Base-by-base conservation (phyloP, 768 basidiomycete genomes). In the Sistotremastrum niveocremeum region DNA sequence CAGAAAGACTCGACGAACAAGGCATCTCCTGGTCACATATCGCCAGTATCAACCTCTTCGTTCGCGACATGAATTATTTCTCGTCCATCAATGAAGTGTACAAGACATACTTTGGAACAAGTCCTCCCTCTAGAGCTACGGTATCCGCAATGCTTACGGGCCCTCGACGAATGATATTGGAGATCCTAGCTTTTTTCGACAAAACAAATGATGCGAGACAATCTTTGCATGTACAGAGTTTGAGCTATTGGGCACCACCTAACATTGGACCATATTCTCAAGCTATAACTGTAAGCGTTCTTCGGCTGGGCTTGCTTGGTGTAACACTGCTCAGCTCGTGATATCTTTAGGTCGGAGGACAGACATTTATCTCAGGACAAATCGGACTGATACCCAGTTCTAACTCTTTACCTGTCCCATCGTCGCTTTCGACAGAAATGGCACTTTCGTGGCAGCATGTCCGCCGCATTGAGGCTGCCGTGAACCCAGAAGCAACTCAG, bases 221-320 rank as follows among this genome's bases (percentile, higher is more conserved):
- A 46, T 81, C 87, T 0, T 68, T 98, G 39, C 95, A 99, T 57
- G 95, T 99, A 2, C 95, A 98, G 62, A 74, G 91, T 6, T 57
- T 97, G 51, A 97, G 94, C 61, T 97, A 98, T 57, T 99, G 95
- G 95, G 95, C 93, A 30, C 91, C 95, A 8, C 95, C 95, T 7
- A 99, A 98, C 60, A 98, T 99, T 46, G 95, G 95, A 0, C 95
- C 95, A 4, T 99, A 99, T 62, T 95, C 90, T 4, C 95, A 99
- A 63, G 84, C 89, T 2, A 76, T 97, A 52, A 68, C 71, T 44
- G 94, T 93, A 45, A 54, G 78, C 64, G 41, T 45, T 38, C 42
- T 51, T 38, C 36, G 34, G 48, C 34, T 32, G 5, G 12, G 31
- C 41, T 20, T 28, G 31, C 31, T 42, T 7, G 36, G 34, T 4